Base-by-base conservation (phyloP, 1,139 yeast genomes). In the Protomyces pachydermus region DNA sequence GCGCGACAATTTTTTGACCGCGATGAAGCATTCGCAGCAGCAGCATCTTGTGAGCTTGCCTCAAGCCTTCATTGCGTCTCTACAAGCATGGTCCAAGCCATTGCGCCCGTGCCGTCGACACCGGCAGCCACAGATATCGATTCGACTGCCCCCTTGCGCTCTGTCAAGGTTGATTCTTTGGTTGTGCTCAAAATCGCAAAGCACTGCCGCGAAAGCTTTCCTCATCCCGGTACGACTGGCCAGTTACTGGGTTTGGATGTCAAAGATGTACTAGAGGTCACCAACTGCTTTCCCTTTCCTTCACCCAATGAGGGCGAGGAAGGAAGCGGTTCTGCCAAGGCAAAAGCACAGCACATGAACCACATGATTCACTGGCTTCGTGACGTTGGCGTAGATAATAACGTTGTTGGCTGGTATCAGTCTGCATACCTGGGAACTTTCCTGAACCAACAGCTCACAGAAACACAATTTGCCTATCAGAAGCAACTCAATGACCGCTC, bases 401-500 rank as follows among this genome's bases (percentile, higher is more conserved):
- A 86, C 73, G 81, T 86, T 69, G 83, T 86, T 69, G 97, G 97
- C 45, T 90, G 91, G 91, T 90, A 87, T 77, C 84, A 88, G 72
- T 81, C 88, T 60, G 81, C 91, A 42, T 73, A 80, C 63, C 81
- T 87, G 54, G 95, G 95, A 60, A 84, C 83, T 72, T 85, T 85
- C 73, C 82, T 85, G 71, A 84, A 86, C 68, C 83, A 83, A 67
- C 79, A 68, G 18, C 66, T 70, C 23, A 64, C 71, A 25, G 72
- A 70, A 45, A 66, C 69, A 9, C 68, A 68, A 34, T 54, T 68
- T 34, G 65, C 67, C n/a, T 66, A 66, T 86, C 66, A 81, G 87
- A 55, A 95, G 87, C 54, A 52, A 32, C 57, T 57, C 20, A 54
- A 65, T 38, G 62, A 60, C 32, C 55, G 66, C 35, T 60, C 65